Evolutionary conservation across 2,329 filamentous ascomycete genomes (phyloP), one percentile per base, ranked within the genome.

Genomic region (Curvularia eragrostidis): DNA sequence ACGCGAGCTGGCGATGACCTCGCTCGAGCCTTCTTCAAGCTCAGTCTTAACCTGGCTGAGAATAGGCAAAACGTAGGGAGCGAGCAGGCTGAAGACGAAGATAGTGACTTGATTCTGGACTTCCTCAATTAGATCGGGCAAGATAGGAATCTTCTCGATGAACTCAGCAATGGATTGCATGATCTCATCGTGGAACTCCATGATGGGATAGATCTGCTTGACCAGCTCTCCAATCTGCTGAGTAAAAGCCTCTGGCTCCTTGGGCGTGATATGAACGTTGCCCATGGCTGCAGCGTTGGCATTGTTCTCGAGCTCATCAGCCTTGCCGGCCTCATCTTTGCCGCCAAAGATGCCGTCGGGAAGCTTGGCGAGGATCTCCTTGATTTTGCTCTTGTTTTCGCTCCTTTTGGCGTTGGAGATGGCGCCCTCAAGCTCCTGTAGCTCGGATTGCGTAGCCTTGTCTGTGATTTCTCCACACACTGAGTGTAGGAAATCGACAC

Each of bases 401-500:
- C 86, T 85, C 52, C 87, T 83, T 72, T 84, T 77, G 6, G 84
- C 84, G 24, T 85, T 76, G 32, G 89, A 77, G 47, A 97, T 88
- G 18, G 91, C 89, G n/a, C 89, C 89, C 77, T 97, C 91, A 10
- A 97, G 87, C 69, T 93, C 89, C 71, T 96, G 87, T 54, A 98
- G 88, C 74, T 98, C 94, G 60, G 91, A 95, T 75, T 97, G 93
- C 28, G 89, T 93, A 59, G 93, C 82, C 80, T 97, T 97, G 78
- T 97, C 93, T 38, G 89, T 90, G 50, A 97, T 87, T 67, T 88
- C 86, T 53, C 86, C 86, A 64, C 87, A 91, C 28, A 96, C 93
- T 1, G 91, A 95, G 80, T 96, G 92, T 59, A 97, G 81, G 79
- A 97, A 97, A 72, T 97, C 94, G 13, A 97, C 93, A 62, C 93